Conservation (phyloP, 768 basidiomycete genomes). For the Auriscalpium orientale region DNA sequence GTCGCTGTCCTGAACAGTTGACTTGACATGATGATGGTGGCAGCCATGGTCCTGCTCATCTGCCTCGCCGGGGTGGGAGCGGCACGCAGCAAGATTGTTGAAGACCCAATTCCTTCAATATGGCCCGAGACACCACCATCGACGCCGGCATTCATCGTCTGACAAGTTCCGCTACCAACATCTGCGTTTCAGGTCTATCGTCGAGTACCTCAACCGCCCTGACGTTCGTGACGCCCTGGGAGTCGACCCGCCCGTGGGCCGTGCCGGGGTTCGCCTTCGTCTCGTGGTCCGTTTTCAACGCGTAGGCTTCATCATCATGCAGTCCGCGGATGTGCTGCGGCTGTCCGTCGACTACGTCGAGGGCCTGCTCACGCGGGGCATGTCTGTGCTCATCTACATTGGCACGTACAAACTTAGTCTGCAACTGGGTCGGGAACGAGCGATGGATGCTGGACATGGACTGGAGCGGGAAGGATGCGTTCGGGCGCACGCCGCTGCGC, state of each 20-base stretch:
- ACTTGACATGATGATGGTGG: too few relatives aligned
- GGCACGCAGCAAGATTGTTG: too few relatives aligned
- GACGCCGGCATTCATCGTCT: too few relatives aligned
- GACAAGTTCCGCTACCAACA: background rate
- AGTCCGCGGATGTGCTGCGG: slow-evolving; percentile 32
- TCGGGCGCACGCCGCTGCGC: slow-evolving; percentile 32
- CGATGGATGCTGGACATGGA: slow-evolving; percentile 50
- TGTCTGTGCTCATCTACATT: slow-evolving; percentile 45
- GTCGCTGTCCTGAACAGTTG: too few relatives aligned
- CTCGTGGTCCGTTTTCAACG: slow-evolving; percentile 33
- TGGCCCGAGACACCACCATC: too few relatives aligned
- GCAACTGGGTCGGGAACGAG: slow-evolving; percentile 61
- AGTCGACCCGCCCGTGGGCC: slow-evolving; percentile 46
- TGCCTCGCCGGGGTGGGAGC: too few relatives aligned
- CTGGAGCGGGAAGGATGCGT: slow-evolving; percentile 50
- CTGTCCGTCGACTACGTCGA: slow-evolving; percentile 34
- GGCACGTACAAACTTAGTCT: slow-evolving; percentile 49
- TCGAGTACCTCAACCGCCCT: slow-evolving; percentile 53
- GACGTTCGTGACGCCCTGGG: slow-evolving; percentile 50
- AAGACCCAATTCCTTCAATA: too few relatives aligned
- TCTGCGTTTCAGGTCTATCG: slow-evolving; percentile 37
- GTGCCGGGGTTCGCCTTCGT: slow-evolving; percentile 34
- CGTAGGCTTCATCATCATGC: too few relatives aligned
- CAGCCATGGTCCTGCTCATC: too few relatives aligned
- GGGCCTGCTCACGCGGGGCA: slow-evolving; percentile 44